These are phyloP conservation scores for Lentinus tigrinus DNA, from an alignment of 768 basidiomycete genomes.

Conservation along the genomic window DNA sequence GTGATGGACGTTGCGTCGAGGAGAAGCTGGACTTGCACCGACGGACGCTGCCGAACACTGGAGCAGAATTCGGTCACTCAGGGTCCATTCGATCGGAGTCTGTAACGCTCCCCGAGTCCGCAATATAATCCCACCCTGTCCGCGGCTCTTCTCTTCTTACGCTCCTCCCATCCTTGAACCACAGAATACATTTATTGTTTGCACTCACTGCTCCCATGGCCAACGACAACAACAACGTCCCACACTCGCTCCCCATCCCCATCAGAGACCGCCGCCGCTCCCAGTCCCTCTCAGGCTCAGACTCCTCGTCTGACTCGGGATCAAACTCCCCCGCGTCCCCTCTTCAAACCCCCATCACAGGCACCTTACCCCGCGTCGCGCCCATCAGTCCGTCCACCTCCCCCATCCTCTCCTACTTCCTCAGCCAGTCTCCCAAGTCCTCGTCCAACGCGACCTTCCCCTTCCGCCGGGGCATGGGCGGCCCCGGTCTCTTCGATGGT, in stretches of 20 bases:
- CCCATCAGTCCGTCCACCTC: constrained; percentile 59
- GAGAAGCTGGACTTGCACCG: constrained; percentile 5
- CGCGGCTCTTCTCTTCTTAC: background rate
- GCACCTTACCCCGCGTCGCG: constrained; percentile 41
- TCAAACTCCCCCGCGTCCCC: constrained; percentile 48
- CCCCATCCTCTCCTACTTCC: constrained; percentile 70
- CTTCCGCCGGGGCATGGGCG: constrained; percentile 52
- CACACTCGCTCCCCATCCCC: constrained; percentile 66
- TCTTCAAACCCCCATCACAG: constrained; percentile 50
- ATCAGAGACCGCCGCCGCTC: constrained; percentile 59
- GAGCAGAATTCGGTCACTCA: constrained; percentile 4
- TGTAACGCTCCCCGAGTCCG: background rate
- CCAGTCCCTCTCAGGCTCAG: constrained; percentile 47
- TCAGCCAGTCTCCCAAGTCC: constrained; percentile 54
- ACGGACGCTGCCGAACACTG: background rate
- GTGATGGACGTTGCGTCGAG: constrained; percentile 1
- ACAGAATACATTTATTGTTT: background rate
- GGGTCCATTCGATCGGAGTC: constrained; percentile 19
- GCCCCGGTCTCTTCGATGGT: constrained; percentile 64
- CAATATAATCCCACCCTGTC: constrained; percentile 12
- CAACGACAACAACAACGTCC: constrained; percentile 29
- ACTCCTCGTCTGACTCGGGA: constrained; percentile 21
- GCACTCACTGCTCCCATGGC: constrained; percentile 15
- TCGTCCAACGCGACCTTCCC: constrained; percentile 50
- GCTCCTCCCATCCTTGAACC: background rate